Evolutionary conservation across 164 flowering plant genomes (phyloP).

Genomic region (Echeveria elegans): DNA sequence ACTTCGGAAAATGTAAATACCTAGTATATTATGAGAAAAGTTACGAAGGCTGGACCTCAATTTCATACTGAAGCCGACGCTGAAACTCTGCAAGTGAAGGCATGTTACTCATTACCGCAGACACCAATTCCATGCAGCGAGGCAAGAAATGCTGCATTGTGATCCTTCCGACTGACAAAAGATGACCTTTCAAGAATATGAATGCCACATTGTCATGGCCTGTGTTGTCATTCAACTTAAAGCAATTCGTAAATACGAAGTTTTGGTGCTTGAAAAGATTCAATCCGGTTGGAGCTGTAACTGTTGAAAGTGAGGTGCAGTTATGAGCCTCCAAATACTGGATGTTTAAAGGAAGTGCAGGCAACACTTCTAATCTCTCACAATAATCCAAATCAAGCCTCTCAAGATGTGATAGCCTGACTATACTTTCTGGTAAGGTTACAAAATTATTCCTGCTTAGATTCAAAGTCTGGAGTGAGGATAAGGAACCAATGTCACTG

Average conservation of each 20-base stretch:
- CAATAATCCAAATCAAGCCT: neutral
- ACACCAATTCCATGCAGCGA: neutral
- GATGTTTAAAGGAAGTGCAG: conserved; percentile 11
- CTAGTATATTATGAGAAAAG: neutral
- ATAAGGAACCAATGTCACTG: conserved; percentile 10
- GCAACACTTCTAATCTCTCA: conserved; percentile 8
- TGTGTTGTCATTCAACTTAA: neutral
- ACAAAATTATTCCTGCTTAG: conserved; percentile 13
- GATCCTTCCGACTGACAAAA: neutral
- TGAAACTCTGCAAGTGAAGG: neutral
- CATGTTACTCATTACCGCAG: neutral
- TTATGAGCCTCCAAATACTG: neutral
- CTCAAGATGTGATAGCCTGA: neutral
- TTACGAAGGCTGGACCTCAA: neutral
- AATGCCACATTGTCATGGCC: conserved; percentile 8
- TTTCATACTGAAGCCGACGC: neutral
- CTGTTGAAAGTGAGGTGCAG: conserved; percentile 3
- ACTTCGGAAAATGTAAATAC: neutral
- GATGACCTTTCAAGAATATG: conserved; percentile 7
- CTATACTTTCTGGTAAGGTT: conserved; percentile 8
- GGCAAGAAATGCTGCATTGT: neutral
- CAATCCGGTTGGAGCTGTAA: conserved; percentile 3
- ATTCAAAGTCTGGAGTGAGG: conserved; percentile 10
- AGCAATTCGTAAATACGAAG: neutral
- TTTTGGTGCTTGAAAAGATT: neutral